Evolutionary conservation across 1,284 basidiomycete genomes (phyloP).

Genomic region (Apiotrichum akiyoshidainum): DNA sequence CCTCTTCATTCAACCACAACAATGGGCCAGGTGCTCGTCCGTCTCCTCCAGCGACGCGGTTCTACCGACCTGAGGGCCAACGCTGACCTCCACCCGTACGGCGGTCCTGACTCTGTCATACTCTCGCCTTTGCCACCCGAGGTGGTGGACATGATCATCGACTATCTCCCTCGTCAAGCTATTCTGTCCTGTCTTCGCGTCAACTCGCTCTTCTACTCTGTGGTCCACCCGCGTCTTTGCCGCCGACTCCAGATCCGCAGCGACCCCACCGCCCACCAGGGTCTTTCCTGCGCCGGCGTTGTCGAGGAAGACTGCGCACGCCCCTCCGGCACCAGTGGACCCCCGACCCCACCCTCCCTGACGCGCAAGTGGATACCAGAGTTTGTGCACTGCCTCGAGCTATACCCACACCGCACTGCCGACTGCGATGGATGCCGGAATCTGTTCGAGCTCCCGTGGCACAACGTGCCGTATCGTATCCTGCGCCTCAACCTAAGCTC

Average conservation of each 20-base stretch:
- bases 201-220: slow-evolving; percentile 5
- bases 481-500: not conserved
- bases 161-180: not conserved
- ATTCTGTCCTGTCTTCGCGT: slow-evolving; percentile 3
- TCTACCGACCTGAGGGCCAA: not conserved
- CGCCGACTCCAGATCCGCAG: not conserved
- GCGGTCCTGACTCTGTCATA: not conserved
- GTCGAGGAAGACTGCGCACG: not conserved
- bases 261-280: too few relatives aligned
- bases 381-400: slow-evolving; percentile 1
- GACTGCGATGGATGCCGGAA: not conserved
- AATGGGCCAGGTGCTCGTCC: too few relatives aligned
- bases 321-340: not conserved
- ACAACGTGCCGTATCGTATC: not conserved
- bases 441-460: not conserved
- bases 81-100: not conserved
- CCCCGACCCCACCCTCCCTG: not conserved
- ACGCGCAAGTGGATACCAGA: not conserved
- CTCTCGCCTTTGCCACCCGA: slow-evolving; percentile 6
- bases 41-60: too few relatives aligned
- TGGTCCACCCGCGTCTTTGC: not conserved
- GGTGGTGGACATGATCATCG: slow-evolving; percentile 8
- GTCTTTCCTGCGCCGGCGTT: not conserved
- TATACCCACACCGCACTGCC: not conserved
- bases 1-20: too few relatives aligned